phyloP scores from a whole-genome alignment of 306 rosid species.

The Prunus mongolica region DNA sequence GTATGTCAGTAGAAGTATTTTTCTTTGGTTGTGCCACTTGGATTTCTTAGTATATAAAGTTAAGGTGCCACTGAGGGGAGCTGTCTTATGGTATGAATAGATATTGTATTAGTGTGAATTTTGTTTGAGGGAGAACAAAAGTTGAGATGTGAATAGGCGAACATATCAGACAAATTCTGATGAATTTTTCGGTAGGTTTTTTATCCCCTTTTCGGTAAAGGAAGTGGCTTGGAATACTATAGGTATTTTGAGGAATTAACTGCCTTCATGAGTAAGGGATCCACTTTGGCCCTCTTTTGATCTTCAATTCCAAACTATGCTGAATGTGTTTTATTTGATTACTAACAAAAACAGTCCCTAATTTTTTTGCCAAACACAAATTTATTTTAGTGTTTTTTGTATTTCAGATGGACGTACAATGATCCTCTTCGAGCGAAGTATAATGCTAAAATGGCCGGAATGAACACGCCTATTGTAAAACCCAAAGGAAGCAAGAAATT shows the following conservation, averaged over 20 bases:
- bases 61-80: not conserved
- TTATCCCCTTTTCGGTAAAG: not conserved
- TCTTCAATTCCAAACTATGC: not conserved
- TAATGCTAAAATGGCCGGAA: slow-evolving; percentile 89
- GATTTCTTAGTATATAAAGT: not conserved
- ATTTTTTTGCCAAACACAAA: not conserved
- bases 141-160: not conserved
- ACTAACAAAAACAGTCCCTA: not conserved
- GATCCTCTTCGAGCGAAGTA: slow-evolving; percentile 97
- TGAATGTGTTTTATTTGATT: not conserved
- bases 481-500: slow-evolving; percentile 94
- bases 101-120: not conserved
- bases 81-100: not conserved
- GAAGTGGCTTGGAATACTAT: not conserved
- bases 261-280: not conserved
- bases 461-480: slow-evolving; percentile 62
- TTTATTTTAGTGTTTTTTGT: not conserved
- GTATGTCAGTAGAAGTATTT: not conserved
- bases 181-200: not conserved
- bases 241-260: not conserved
- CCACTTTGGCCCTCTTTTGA: not conserved
- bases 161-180: not conserved
- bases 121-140: not conserved
- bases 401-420: slow-evolving; percentile 90
- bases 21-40: not conserved